Conservation (phyloP, 1,284 basidiomycete genomes). For the Ustilago nuda region DNA sequence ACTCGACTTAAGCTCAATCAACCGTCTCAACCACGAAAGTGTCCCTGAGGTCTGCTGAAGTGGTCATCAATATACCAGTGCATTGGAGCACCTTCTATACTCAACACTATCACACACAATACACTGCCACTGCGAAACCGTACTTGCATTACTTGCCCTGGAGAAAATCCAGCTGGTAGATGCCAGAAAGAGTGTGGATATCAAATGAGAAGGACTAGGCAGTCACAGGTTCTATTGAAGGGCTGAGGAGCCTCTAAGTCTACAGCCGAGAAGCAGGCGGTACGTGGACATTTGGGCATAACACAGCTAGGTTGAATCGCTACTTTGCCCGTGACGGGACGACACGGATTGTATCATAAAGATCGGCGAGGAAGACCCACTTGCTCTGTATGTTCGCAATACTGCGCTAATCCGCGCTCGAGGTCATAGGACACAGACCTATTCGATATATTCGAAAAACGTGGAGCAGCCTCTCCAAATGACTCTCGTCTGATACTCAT, state of each 20-base stretch:
- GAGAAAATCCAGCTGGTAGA: background rate
- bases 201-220: background rate
- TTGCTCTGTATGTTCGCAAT: background rate
- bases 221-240: background rate
- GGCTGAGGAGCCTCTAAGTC: background rate
- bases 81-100: background rate
- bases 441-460: background rate
- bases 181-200: background rate
- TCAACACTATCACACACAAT: background rate
- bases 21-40: background rate
- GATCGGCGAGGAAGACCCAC: background rate
- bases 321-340: background rate
- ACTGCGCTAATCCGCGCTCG: background rate
- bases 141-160: background rate
- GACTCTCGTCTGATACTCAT: background rate
- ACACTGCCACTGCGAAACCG: background rate
- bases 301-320: background rate
- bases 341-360: background rate
- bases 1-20: slow-evolving; percentile 9
- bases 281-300: background rate
- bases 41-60: background rate
- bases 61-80: slow-evolving; percentile 4
- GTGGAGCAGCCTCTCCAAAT: background rate
- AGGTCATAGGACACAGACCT: background rate
- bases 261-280: background rate